Percentiles rank a stretch among this genome's conserved stretches.
These are phyloP conservation scores for Groenewaldozyma sp. DNA, from an alignment of 1,139 yeast species.

Conservation along the genomic window DNA sequence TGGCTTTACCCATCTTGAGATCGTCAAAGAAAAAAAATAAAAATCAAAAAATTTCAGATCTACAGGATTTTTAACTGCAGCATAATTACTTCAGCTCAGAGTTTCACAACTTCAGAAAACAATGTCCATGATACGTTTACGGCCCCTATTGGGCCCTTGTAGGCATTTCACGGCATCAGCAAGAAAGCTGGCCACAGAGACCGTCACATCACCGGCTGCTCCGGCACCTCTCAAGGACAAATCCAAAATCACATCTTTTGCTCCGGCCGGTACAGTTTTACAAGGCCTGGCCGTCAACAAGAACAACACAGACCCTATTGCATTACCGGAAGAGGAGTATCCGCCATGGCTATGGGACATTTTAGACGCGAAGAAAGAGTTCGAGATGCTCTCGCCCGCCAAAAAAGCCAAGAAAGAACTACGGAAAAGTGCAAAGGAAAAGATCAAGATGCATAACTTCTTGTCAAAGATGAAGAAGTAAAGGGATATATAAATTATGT, in stretches of 20 bases:
- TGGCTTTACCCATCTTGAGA: constrained; percentile 14
- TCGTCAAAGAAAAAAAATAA: not conserved
- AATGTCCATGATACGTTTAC: too few species aligned
- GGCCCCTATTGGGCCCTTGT: too few species aligned
- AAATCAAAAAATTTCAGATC: too few species aligned
- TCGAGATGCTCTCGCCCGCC: constrained; percentile 56
- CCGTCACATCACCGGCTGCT: too few species aligned
- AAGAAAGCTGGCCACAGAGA: too few species aligned
- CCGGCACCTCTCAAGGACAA: too few species aligned
- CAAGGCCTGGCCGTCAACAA: constrained; percentile 66
- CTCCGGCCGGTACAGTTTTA: constrained; percentile 70
- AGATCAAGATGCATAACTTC: constrained; percentile 74
- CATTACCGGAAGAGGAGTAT: constrained; percentile 77
- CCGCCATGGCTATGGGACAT: constrained; percentile 96
- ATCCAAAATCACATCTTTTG: constrained; percentile 32
- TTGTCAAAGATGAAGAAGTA: constrained; percentile 27
- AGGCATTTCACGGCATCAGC: too few species aligned
- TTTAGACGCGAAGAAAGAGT: constrained; percentile 52
- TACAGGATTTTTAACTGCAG: too few species aligned
- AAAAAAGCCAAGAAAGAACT: constrained; percentile 61
- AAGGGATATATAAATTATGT: not conserved
- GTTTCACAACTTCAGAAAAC: too few species aligned
- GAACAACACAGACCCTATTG: constrained; percentile 81
- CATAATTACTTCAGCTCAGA: too few species aligned
- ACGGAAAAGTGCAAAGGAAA: constrained; percentile 55